Evolutionary conservation across 2,329 filamentous ascomycete species (phyloP).

Genomic region (Monosporascus sp.): DNA sequence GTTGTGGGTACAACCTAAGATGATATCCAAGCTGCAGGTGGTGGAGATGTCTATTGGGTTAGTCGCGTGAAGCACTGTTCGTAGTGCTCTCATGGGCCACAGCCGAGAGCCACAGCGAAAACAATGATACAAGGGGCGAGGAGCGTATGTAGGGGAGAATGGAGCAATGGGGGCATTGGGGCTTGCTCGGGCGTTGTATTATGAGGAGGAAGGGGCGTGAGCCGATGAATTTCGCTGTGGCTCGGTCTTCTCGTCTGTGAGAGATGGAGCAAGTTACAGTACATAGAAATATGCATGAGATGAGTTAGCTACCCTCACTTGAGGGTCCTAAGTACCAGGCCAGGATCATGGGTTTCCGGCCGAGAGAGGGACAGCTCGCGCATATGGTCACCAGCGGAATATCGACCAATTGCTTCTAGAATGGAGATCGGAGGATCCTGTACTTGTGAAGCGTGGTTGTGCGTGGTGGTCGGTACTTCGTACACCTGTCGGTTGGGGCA

Average conservation of each 20-base stretch:
- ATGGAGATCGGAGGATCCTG: background rate
- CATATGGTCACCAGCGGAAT: background rate
- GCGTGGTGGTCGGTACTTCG: background rate
- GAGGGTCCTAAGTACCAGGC: background rate
- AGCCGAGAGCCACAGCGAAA: background rate
- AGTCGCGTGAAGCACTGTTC: background rate
- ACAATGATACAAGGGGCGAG: background rate
- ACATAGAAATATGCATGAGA: background rate
- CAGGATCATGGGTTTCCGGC: background rate
- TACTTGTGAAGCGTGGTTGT: background rate
- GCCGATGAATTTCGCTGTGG: background rate
- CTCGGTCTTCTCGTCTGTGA: too few relatives aligned
- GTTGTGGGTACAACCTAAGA: constrained; percentile 6
- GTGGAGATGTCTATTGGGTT: constrained; percentile 1
- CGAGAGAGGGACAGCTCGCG: background rate
- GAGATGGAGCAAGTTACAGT: background rate
- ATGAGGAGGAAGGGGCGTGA: background rate
- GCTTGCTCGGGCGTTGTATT: background rate
- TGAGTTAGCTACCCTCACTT: background rate
- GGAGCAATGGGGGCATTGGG: background rate
- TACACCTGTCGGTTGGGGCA: background rate
- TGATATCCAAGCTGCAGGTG: constrained; percentile 1
- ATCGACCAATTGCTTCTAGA: background rate
- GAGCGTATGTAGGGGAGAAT: background rate
- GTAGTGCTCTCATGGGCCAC: background rate